Conservation (phyloP, 805 yeast genomes). For the Yarrowia hollandica region DNA sequence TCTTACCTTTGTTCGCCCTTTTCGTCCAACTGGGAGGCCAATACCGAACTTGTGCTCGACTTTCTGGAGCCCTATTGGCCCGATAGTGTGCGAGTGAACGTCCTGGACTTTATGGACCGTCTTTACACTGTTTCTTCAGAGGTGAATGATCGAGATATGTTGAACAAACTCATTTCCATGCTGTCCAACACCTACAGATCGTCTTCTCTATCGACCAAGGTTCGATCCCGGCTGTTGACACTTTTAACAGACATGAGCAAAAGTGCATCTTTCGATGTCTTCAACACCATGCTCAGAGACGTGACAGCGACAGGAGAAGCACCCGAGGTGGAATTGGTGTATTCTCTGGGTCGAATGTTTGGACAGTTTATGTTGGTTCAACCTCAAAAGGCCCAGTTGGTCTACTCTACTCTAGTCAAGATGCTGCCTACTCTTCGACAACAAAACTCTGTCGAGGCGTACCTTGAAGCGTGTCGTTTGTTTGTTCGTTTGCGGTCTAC, state of each 20-base stretch:
- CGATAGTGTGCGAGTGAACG: conserved; percentile 34
- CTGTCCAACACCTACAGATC: neutral
- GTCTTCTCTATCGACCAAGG: conserved; percentile 26
- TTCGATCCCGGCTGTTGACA: conserved; percentile 42
- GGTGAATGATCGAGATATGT: conserved; percentile 41
- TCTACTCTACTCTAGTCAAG: conserved; percentile 37
- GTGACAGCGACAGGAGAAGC: conserved; percentile 12
- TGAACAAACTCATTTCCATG: conserved; percentile 40
- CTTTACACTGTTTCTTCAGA: conserved; percentile 45
- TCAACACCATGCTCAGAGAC: conserved; percentile 24
- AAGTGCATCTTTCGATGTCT: conserved; percentile 31
- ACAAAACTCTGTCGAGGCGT: conserved; percentile 27
- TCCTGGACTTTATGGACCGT: conserved; percentile 41
- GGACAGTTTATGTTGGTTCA: conserved; percentile 36
- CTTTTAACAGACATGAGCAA: conserved; percentile 37
- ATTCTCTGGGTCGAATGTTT: conserved; percentile 38
- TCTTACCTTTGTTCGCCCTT: conserved; percentile 57
- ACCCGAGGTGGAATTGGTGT: conserved; percentile 30
- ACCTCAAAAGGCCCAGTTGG: conserved; percentile 39
- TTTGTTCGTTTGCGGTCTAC: conserved; percentile 57
- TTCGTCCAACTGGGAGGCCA: conserved; percentile 53
- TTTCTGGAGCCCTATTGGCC: conserved; percentile 39
- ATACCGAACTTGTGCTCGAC: conserved; percentile 49
- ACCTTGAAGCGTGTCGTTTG: conserved; percentile 51
- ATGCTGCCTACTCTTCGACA: conserved; percentile 27